Evolutionary conservation across 805 yeast genomes (phyloP).

Genomic region (Wickerhamomyces queroliae): DNA sequence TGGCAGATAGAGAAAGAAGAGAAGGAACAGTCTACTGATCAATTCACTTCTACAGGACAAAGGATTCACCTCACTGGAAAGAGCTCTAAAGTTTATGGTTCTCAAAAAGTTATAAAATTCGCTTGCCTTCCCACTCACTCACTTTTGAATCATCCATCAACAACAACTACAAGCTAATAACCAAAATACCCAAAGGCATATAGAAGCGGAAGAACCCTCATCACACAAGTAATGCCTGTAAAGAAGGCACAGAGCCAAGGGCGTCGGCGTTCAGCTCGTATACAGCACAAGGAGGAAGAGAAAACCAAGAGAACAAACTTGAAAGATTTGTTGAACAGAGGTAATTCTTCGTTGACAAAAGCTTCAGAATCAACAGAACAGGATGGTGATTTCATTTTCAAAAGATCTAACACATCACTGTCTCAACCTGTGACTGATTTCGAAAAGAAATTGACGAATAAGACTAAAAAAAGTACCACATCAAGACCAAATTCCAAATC

Average conservation of each 20-base stretch:
- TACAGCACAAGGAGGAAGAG: slow-evolving; percentile 7
- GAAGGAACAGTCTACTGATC: no score
- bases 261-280: slow-evolving; percentile 11
- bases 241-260: slow-evolving; percentile 1
- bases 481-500: background rate
- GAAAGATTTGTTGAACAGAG: slow-evolving; percentile 18
- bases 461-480: background rate
- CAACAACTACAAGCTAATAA: no score
- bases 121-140: no score
- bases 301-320: slow-evolving; percentile 16
- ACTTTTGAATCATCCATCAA: no score
- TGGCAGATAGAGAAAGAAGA: no score
- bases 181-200: no score
- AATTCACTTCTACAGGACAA: no score
- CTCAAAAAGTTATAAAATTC: no score
- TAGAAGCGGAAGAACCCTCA: no score
- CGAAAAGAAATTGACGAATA: background rate
- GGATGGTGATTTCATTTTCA: slow-evolving; percentile 20
- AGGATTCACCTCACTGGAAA: no score
- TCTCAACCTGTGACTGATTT: slow-evolving; percentile 5
- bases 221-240: slow-evolving; percentile 8
- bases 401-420: slow-evolving; percentile 8
- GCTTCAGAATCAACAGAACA: slow-evolving; percentile 2
- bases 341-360: background rate
- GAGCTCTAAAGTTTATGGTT: no score